phyloP scores from a whole-genome alignment of 2,329 filamentous ascomycete genomes.

The Decorospora gaudefroyi region DNA sequence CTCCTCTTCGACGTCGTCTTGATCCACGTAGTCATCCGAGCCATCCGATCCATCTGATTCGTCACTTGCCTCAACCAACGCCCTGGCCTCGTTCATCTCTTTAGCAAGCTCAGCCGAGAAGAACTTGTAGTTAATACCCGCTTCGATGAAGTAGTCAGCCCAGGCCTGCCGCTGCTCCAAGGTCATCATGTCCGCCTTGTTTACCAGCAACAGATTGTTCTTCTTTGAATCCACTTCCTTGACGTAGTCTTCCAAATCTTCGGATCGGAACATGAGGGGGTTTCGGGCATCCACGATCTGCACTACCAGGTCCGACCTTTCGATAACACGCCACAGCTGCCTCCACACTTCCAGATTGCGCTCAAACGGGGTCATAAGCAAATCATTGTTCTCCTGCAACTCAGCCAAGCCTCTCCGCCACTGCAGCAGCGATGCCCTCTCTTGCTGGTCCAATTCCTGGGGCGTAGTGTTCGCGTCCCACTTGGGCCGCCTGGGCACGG shows the following conservation, averaged over 20 bases:
- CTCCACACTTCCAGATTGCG: conserved; percentile 97
- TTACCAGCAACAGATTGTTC: conserved; percentile 89
- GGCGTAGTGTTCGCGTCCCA: conserved; percentile 89
- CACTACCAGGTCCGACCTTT: conserved; percentile 91
- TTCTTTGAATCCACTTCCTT: conserved; percentile 89
- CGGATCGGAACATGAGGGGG: conserved; percentile 89
- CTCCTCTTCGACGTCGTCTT: conserved; percentile 52
- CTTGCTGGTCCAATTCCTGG: conserved; percentile 75
- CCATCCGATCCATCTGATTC: conserved; percentile 27
- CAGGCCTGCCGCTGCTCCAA: conserved; percentile 77
- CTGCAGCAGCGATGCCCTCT: conserved; percentile 78
- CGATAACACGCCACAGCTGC: conserved; percentile 96
- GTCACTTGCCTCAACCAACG: conserved; percentile 58
- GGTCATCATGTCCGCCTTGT: conserved; percentile 99
- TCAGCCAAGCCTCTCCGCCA: conserved; percentile 93
- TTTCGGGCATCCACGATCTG: conserved; percentile 98
- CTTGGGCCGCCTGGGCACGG: conserved; percentile 83
- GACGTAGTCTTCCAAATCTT: conserved; percentile 91
- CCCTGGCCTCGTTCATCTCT: conserved; percentile 77
- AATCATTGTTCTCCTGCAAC: conserved; percentile 88
- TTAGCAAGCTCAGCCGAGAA: conserved; percentile 94
- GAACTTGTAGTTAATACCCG: conserved; percentile 88
- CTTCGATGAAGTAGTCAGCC: conserved; percentile 82
- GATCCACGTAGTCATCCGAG: conserved; percentile 44
- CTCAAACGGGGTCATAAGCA: conserved; percentile 98